Evolutionary conservation across 768 basidiomycete species (phyloP).

Genomic region (Suillus spraguei): DNA sequence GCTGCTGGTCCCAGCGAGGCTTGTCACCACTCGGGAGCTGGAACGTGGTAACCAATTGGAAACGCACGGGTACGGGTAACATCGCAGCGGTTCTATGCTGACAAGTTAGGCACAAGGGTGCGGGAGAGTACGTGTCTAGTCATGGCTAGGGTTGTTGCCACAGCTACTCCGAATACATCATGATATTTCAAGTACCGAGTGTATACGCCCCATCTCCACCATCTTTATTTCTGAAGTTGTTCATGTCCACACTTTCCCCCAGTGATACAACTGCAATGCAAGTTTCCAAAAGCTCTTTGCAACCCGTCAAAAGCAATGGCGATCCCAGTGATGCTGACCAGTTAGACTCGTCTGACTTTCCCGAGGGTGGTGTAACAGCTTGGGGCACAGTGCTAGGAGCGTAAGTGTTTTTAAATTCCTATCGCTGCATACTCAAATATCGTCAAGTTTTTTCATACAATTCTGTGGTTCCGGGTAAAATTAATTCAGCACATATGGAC

Average conservation of each 20-base stretch:
- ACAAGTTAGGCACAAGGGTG: too few relatives aligned
- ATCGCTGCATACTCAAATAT: not conserved
- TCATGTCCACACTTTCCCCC: not conserved
- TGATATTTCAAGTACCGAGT: not conserved
- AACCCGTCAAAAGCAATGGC: not conserved
- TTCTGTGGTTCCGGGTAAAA: constrained; percentile 40
- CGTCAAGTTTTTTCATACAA: constrained; percentile 37
- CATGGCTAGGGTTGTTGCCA: not conserved
- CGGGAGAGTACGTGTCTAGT: not conserved
- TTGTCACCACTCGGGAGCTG: not conserved
- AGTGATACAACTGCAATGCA: not conserved
- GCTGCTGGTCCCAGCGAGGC: too few relatives aligned
- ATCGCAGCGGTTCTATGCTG: too few relatives aligned
- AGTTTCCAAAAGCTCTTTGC: not conserved
- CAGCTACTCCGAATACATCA: not conserved
- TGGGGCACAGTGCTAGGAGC: constrained; percentile 29
- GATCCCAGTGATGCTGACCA: not conserved
- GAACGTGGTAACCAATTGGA: not conserved
- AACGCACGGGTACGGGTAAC: not conserved
- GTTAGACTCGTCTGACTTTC: constrained; percentile 6
- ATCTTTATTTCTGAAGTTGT: too few relatives aligned
- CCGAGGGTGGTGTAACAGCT: constrained; percentile 30
- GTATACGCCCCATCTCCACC: not conserved
- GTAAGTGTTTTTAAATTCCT: constrained; percentile 14
- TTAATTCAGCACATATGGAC: not conserved